Percentiles rank a stretch among this genome's conserved stretches.
Conservation (phyloP, 495 filamentous ascomycete species). For the Penicillium parvum region DNA sequence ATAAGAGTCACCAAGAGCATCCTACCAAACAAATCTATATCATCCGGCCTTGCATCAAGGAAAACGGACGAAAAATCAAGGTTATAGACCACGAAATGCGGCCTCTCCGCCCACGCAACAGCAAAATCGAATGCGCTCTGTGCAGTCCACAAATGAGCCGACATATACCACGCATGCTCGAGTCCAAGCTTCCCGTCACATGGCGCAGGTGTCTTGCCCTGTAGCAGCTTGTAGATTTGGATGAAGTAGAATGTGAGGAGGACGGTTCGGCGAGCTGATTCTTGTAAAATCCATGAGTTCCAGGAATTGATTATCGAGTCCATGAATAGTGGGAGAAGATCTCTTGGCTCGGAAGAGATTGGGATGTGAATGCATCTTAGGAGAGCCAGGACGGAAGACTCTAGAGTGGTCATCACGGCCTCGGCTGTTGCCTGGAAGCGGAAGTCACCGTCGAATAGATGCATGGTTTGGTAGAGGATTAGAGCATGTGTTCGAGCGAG, state of each 20-base stretch:
- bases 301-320: conserved; percentile 34
- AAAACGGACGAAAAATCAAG: conserved; percentile 33
- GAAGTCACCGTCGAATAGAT: conserved; percentile 55
- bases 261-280: conserved; percentile 45
- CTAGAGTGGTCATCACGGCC: conserved; percentile 37
- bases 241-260: conserved; percentile 39
- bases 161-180: conserved; percentile 40
- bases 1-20: conserved; percentile 41
- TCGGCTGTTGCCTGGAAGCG: conserved; percentile 45
- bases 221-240: conserved; percentile 34
- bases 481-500: conserved; percentile 33
- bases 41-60: conserved; percentile 30
- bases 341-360: neutral
- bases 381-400: conserved; percentile 18
- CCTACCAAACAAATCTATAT: conserved; percentile 46
- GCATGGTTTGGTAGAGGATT: conserved; percentile 42
- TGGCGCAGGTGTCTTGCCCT: conserved; percentile 12
- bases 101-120: conserved; percentile 41
- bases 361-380: conserved; percentile 19
- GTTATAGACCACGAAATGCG: conserved; percentile 40
- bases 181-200: conserved; percentile 36
- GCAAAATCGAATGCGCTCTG: conserved; percentile 41
- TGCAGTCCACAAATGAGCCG: conserved; percentile 46
- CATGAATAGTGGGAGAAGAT: conserved; percentile 15
- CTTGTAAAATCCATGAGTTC: conserved; percentile 42